phyloP scores from a whole-genome alignment of 169 alveolate genomes.

The Plasmodium chabaudi region DNA sequence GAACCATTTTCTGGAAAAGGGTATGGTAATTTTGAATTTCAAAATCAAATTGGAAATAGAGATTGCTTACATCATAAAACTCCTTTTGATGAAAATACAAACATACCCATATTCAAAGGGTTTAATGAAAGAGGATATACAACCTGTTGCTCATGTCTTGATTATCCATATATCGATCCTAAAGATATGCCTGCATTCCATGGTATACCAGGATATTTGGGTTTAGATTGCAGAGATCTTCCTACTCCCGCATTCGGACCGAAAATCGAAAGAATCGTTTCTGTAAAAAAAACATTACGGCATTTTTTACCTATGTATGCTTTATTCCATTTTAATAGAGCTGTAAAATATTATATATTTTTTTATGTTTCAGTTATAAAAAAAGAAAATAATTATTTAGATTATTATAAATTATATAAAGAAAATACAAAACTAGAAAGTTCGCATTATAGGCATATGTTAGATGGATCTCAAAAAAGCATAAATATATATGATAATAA shows the following conservation, averaged over 20 bases:
- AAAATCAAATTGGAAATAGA: slow-evolving; percentile 38
- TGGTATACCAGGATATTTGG: slow-evolving; percentile 6
- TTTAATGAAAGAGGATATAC: slow-evolving; percentile 37
- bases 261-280: slow-evolving; percentile 31
- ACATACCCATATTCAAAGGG: slow-evolving; percentile 30
- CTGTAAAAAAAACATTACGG: slow-evolving; percentile 24
- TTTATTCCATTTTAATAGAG: slow-evolving; percentile 20
- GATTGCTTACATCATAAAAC: slow-evolving; percentile 12
- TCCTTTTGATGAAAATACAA: slow-evolving; percentile 5
- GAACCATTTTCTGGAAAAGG: slow-evolving; percentile 27
- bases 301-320: slow-evolving; percentile 59
- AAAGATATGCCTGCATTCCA: not conserved
- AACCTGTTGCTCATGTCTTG: slow-evolving; percentile 50
- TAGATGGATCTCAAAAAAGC: slow-evolving; percentile 19
- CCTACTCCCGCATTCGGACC: not conserved
- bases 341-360: slow-evolving; percentile 13
- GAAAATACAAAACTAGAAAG: slow-evolving; percentile 1
- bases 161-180: slow-evolving; percentile 5
- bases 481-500: slow-evolving; percentile 23
- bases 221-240: slow-evolving; percentile 7
- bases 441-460: slow-evolving; percentile 5
- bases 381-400: slow-evolving; percentile 21
- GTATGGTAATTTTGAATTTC: slow-evolving; percentile 13
- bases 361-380: slow-evolving; percentile 37
- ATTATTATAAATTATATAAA: slow-evolving; percentile 28